A percentile compares a stretch with the other conserved stretches of the same genome.
phyloP scores from a whole-genome alignment of 805 yeast species.

The Tetrapisispora nanseiensis region DNA sequence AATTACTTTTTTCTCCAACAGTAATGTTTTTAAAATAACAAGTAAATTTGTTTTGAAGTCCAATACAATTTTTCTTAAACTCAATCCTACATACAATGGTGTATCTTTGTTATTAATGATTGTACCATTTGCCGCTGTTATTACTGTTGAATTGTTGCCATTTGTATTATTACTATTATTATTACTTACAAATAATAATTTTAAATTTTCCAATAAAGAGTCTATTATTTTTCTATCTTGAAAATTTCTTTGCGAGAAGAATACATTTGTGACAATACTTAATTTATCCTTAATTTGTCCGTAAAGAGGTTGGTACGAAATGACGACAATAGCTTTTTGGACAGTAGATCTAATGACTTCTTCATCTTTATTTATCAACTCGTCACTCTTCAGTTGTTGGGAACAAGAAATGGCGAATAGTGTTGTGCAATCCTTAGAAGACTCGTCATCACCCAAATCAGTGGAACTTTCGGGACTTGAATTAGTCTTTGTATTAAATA shows the following conservation, averaged over 20 bases:
- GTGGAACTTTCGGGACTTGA: conserved; percentile 32
- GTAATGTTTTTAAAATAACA: conserved; percentile 61
- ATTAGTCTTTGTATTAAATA: conserved; percentile 47
- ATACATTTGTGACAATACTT: conserved; percentile 79
- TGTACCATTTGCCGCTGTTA: conserved; percentile 18
- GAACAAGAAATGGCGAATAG: conserved; percentile 94
- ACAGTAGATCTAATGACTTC: conserved; percentile 79
- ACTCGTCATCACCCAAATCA: conserved; percentile 30
- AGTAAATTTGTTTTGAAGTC: conserved; percentile 51
- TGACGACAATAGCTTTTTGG: conserved; percentile 82
- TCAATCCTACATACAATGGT: conserved; percentile 58
- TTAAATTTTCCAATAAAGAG: conserved; percentile 58
- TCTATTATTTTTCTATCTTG: conserved; percentile 58
- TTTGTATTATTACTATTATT: not conserved
- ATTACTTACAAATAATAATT: conserved; percentile 29
- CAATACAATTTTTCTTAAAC: conserved; percentile 53
- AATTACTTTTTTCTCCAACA: conserved; percentile 64
- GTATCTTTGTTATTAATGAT: conserved; percentile 11
- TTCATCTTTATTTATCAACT: conserved; percentile 43
- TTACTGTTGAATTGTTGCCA: conserved; percentile 9
- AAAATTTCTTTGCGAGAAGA: conserved; percentile 73
- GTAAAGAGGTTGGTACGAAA: conserved; percentile 79
- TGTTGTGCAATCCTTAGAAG: conserved; percentile 41
- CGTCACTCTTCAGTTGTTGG: conserved; percentile 62
- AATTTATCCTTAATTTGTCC: conserved; percentile 83